Conservation (phyloP, 2,329 filamentous ascomycete species). For the Fusarium sp. region DNA sequence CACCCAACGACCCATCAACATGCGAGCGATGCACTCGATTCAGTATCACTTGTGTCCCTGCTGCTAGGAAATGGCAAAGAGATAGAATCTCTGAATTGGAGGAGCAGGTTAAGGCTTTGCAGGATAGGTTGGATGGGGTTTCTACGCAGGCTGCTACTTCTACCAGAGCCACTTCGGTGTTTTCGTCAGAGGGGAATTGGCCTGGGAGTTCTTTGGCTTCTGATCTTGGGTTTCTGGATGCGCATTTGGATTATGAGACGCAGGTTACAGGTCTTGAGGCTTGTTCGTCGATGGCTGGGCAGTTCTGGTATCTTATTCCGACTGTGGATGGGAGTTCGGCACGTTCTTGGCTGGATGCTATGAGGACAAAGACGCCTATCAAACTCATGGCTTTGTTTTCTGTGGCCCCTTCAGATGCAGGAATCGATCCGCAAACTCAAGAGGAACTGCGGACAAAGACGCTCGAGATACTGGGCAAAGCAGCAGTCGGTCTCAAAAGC, state of each 20-base stretch:
- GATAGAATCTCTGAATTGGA: slow-evolving; percentile 26
- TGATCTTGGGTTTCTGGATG: slow-evolving; percentile 15
- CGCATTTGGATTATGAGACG: slow-evolving; percentile 10
- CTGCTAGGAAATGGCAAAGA: slow-evolving; percentile 26
- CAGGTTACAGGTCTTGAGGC: background rate
- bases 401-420: background rate
- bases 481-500: slow-evolving; percentile 9
- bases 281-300: background rate
- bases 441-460: slow-evolving; percentile 12
- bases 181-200: slow-evolving; percentile 11
- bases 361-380: background rate
- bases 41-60: slow-evolving; percentile 18
- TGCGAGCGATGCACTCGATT: slow-evolving; percentile 27
- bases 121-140: slow-evolving; percentile 7
- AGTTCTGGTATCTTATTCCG: slow-evolving; percentile 20
- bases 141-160: slow-evolving; percentile 9
- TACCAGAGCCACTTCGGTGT: slow-evolving; percentile 18
- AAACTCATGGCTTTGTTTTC: slow-evolving; percentile 20
- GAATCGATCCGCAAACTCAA: slow-evolving; percentile 5
- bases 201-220: background rate
- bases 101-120: slow-evolving; percentile 21
- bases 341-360: slow-evolving; percentile 9
- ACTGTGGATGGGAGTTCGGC: background rate
- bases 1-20: background rate
- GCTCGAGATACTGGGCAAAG: slow-evolving; percentile 18